Conservation (phyloP, 2,329 filamentous ascomycete genomes). For the Trichoderma sp. region DNA sequence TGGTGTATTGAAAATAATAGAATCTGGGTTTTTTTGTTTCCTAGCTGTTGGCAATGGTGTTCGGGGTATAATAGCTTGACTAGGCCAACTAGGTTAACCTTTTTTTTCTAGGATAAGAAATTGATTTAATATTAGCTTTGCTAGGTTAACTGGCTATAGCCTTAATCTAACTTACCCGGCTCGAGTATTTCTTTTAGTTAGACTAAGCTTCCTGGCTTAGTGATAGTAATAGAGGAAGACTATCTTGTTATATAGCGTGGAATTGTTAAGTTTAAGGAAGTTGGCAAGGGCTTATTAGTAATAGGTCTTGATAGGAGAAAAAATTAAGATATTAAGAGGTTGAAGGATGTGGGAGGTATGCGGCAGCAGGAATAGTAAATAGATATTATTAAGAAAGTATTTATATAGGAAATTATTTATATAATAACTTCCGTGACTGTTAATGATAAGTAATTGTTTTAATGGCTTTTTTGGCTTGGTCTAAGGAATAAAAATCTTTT, state of each 20-base stretch:
- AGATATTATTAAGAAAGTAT: constrained; percentile 5
- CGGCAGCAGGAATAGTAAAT: constrained; percentile 1
- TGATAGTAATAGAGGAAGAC: neutral
- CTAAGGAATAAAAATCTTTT: constrained; percentile 1
- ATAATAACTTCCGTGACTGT: constrained; percentile 17
- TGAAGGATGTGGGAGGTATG: constrained; percentile 1
- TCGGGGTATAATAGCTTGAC: neutral
- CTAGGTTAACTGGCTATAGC: neutral
- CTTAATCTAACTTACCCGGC: neutral
- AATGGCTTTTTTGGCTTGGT: neutral
- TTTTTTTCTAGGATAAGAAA: neutral
- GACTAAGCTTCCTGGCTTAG: neutral
- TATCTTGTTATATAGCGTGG: neutral
- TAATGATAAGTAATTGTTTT: constrained; percentile 13
- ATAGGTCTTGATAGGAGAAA: neutral
- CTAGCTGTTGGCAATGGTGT: neutral
- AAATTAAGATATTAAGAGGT: constrained; percentile 7
- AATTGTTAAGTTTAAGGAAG: neutral
- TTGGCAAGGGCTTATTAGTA: neutral
- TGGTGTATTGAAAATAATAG: neutral
- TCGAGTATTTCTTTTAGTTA: neutral
- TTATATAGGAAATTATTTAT: constrained; percentile 17
- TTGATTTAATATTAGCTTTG: neutral
- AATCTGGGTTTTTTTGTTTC: neutral
- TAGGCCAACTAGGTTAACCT: neutral